Conservation (phyloP, 2,329 filamentous ascomycete species). For the Penicillium sp. region DNA sequence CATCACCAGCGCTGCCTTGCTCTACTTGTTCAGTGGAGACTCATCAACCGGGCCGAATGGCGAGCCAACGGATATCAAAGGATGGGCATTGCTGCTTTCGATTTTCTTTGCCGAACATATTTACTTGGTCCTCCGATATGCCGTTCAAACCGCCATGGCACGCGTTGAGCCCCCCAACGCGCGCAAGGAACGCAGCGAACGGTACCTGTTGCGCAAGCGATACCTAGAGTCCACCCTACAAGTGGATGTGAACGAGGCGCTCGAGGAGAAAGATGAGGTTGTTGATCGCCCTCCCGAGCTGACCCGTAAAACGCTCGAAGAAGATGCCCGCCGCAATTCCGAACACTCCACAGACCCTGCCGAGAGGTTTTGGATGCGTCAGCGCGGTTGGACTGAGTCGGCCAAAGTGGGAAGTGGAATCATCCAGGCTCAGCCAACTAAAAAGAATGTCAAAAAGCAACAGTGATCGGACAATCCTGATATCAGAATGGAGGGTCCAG, state of each 20-base stretch:
- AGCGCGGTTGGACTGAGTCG: slow-evolving; percentile 41
- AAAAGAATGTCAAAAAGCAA: slow-evolving; percentile 30
- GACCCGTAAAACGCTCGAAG: slow-evolving; percentile 35
- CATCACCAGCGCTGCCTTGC: slow-evolving; percentile 76
- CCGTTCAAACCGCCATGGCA: slow-evolving; percentile 64
- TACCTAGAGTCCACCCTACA: slow-evolving; percentile 53
- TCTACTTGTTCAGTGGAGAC: slow-evolving; percentile 74
- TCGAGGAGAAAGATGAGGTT: slow-evolving; percentile 7
- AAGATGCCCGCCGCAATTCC: slow-evolving; percentile 37
- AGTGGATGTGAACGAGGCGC: slow-evolving; percentile 19
- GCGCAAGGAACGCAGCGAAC: slow-evolving; percentile 76
- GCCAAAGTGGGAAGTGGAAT: slow-evolving; percentile 36
- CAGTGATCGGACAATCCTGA: slow-evolving; percentile 17
- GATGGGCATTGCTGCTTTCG: slow-evolving; percentile 72
- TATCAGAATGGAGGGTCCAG: neutral
- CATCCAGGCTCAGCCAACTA: slow-evolving; percentile 30
- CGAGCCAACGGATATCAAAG: slow-evolving; percentile 57
- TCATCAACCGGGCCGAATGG: slow-evolving; percentile 46
- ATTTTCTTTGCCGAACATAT: slow-evolving; percentile 85
- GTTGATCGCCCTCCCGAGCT: slow-evolving; percentile 22
- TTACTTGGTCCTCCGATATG: slow-evolving; percentile 71
- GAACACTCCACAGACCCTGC: slow-evolving; percentile 27
- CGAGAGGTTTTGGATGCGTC: slow-evolving; percentile 41
- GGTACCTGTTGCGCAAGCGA: slow-evolving; percentile 72
- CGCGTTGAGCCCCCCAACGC: slow-evolving; percentile 82